Evolutionary conservation across 352 stramenopile species (phyloP), one percentile per base, ranked within the genome.

Genomic region (Pythium sp.): DNA sequence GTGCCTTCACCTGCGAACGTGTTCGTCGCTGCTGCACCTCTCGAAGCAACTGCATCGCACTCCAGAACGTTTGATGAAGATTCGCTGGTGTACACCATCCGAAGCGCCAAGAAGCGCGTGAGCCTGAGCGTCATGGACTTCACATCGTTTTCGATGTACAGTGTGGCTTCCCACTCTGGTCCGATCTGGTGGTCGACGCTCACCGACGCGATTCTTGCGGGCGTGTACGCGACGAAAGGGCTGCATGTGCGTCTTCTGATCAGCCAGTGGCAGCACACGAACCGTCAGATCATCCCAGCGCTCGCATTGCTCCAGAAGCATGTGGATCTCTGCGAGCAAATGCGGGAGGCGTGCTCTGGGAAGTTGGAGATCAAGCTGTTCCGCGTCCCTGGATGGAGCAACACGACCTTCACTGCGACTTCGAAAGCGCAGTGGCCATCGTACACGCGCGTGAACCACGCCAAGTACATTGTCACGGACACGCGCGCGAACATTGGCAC

Each of bases 121-220:
- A 81, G 73, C 56, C 74, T 95, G 20, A 95, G 85, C 58, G 87
- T 95, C 41, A 95, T 95, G 87, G 87, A 95, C 69, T 95, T 93
- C 62, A 68, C 68, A 32, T 78, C 87, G 41, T 93, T 85, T 55
- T 90, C 82, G 3, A 85, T 89, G 75, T 93, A 93, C 67, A 34
- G 53, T 0, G 51, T 82, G 54, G 64, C 65, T 12, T 70, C 74
- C n/a, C 75, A 78, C 28, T 64, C 76, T 5, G 83, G 72, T 2
- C 75, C 86, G 24, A 85, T 93, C 51, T 80, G 77, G 65, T 93
- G 83, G 83, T 83, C 84, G 30, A 81, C 75, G 20, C 72, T 94
- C 24, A 90, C 73, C 1, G 78, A 94, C 67, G 81, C 84, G 24
- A 55, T 94, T 2, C 67, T 94, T 9, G 72, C 76, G 0, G 78